phyloP scores from a whole-genome alignment of 495 filamentous ascomycete genomes.

The Penicillium ochrochloron region DNA sequence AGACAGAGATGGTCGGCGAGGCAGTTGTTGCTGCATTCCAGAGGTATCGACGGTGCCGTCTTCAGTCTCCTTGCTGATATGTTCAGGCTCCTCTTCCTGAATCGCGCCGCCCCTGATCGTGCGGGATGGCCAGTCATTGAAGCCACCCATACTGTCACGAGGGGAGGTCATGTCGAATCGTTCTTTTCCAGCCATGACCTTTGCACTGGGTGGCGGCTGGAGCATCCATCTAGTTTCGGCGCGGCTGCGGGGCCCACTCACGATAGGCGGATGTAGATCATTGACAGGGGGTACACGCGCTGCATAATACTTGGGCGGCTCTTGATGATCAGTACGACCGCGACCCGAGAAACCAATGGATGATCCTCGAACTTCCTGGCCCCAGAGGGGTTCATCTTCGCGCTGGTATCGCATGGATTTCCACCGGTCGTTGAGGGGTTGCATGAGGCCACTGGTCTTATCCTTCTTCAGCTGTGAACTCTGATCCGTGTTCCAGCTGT shows the following conservation, averaged over 20 bases:
- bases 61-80: conserved; percentile 14
- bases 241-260: conserved; percentile 70
- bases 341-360: conserved; percentile 59
- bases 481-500: conserved; percentile 52
- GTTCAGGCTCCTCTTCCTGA: conserved; percentile 11
- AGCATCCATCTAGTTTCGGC: conserved; percentile 87
- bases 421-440: conserved; percentile 62
- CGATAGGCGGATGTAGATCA: conserved; percentile 84
- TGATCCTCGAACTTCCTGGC: conserved; percentile 54
- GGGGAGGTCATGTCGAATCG: conserved; percentile 46
- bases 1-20: conserved; percentile 31
- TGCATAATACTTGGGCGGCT: conserved; percentile 62
- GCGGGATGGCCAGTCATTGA: conserved; percentile 22
- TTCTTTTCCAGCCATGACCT: conserved; percentile 84
- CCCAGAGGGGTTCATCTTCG: conserved; percentile 86
- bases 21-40: conserved; percentile 18
- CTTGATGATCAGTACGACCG: conserved; percentile 43
- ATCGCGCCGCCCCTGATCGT: conserved; percentile 10
- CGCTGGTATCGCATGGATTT: conserved; percentile 78
- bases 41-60: conserved; percentile 18
- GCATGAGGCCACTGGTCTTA: conserved; percentile 36
- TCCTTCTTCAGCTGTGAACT: conserved; percentile 36
- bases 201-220: conserved; percentile 81
- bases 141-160: conserved; percentile 24
- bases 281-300: conserved; percentile 81